Evolutionary conservation across 306 rosid species (phyloP), one percentile per base, ranked within the genome.

Genomic region (Medicago truncatula): DNA sequence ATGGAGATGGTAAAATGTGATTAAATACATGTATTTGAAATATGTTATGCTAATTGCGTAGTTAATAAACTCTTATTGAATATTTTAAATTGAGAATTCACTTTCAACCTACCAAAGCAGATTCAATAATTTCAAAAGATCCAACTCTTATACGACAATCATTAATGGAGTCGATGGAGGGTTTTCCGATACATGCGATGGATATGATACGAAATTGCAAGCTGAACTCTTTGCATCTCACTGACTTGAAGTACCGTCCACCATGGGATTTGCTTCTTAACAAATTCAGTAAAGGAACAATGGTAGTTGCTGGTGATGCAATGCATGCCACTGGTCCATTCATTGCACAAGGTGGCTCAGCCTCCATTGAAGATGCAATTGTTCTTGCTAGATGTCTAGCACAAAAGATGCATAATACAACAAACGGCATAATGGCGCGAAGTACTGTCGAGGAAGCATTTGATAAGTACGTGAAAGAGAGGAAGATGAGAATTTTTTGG

Each of bases 301-400:
- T 78, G 16, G 73, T 83, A n/a, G 53, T 90, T n/a, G 92, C 92
- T 0, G 96, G 92, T 6, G 96, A 90, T n/a, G 90, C 92, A 34
- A 83, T 88, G 89, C 92, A 90, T 76, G 80, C 73, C n/a, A 84
- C 84, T 52, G 90, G 92, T 2, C 96, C 96, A 13, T 90, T 90
- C 60, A 73, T 84, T 52, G 92, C 87, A 25, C 96, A 90, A 3
- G 91, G 95, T 56, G 90, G 92, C 53, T 82, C 96, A 0, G 82
- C 88, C 0, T 83, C 80, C 14, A 21, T 90, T 8, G 90, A 90
- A 84, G 92, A 90, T 53, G 90, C 90, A 0, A 23, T 88, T 18
- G 89, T 86, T 23, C 82, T 87, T 5, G 90, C 90, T 1, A 83
- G 89, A 44, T 78, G 85, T 70, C 17, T 88, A 21, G 74, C 90